Base-by-base conservation (phyloP, 2,329 filamentous ascomycete species). In the Neonectria magnoliae region DNA sequence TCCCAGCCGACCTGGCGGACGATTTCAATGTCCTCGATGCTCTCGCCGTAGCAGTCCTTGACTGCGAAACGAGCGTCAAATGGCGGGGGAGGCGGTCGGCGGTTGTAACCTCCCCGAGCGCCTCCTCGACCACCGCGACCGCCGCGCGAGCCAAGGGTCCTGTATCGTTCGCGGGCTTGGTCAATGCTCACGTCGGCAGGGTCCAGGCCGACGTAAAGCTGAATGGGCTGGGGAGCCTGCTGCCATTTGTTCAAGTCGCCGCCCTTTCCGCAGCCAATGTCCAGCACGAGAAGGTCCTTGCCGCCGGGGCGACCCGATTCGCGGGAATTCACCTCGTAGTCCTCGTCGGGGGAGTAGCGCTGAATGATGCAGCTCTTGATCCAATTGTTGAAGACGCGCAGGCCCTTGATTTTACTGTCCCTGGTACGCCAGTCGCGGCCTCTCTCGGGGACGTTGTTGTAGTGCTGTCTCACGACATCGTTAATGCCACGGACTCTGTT, bases 381-480 rank as follows among this genome's bases (percentile, higher is more conserved):
- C 96, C 96, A 99, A 80, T 99, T 99, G 82, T 99, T 99, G 84
- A 97, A 96, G 71, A 92, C 93, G 57, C 96, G 89, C 57, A 99
- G 83, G 1, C 96, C 96, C 81, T 97, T 97, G 83, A 99, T 99
- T 74, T 93, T 91, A 79, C 93, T 97, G 75, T 97, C 94, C 7
- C 93, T 97, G 77, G 92, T 93, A 54, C 96, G 89, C 95, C 96
- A 99, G 75, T 98, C 94, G 58, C 95, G 89, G 13, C 96, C 96
- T 31, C 94, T 89, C 82, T 99, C 92, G 0, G 95, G 95, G 0
- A 98, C 95, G 41, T 92, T 91, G 80, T 99, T 99, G 85, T 99
- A 99, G 80, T 98, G 95, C 70, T 97, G 91, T 55, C 91, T 89
- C 53, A 98, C 96, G 8, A 97, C 90, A 75, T 98, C 93, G 72